Conservation (phyloP, 139 green algal genomes). For the Spirogloea muscicola region DNA sequence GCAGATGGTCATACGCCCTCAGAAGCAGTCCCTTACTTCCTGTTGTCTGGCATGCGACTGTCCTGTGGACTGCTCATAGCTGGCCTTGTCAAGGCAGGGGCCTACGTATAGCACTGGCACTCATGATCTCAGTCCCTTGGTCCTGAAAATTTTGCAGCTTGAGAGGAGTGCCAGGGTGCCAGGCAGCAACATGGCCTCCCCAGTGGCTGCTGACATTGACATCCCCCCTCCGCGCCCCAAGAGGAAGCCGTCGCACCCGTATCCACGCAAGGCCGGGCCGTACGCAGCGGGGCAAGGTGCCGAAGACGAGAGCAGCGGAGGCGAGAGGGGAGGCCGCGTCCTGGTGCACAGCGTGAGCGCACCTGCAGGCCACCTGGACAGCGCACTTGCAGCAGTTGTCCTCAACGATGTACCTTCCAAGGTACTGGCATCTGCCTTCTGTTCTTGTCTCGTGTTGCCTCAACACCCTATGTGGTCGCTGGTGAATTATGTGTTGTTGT, state of each 20-base stretch:
- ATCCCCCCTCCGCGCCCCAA: slow-evolving; percentile 87
- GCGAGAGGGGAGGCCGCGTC: background rate
- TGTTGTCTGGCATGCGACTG: background rate
- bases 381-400: background rate
- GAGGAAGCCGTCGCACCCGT: slow-evolving; percentile 72
- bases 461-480: too few species aligned
- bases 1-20: too few species aligned
- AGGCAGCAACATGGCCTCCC: background rate
- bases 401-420: background rate
- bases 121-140: background rate
- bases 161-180: background rate
- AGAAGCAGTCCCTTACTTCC: too few species aligned
- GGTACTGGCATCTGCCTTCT: background rate
- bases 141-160: background rate
- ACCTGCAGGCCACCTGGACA: background rate
- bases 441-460: background rate
- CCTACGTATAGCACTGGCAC: background rate
- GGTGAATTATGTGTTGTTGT: too few species aligned
- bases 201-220: slow-evolving; percentile 43
- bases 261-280: slow-evolving; percentile 63
- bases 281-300: background rate
- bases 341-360: background rate
- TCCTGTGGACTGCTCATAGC: too few species aligned
- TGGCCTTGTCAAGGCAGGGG: too few species aligned
- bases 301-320: background rate